Percentiles rank a stretch among this genome's conserved stretches.
Conservation (phyloP, 2,329 filamentous ascomycete genomes). For the Bipolaris bicolor region DNA sequence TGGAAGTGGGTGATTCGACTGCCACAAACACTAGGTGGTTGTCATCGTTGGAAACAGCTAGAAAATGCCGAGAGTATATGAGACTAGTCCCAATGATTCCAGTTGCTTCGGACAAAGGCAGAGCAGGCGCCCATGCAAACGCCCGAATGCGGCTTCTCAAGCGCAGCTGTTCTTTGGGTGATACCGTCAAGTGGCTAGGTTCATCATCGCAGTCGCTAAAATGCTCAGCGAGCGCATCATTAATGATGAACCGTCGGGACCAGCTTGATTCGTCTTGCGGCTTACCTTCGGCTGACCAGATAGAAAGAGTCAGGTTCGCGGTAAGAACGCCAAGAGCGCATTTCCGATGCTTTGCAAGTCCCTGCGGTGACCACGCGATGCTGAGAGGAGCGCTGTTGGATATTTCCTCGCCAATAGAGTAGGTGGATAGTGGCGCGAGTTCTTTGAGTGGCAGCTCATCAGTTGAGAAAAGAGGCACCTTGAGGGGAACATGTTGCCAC, state of each 20-base stretch:
- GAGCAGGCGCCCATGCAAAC: slow-evolving; percentile 51
- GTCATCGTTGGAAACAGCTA: slow-evolving; percentile 52
- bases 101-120: slow-evolving; percentile 17
- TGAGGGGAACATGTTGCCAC: slow-evolving; percentile 51
- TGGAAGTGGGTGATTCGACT: slow-evolving; percentile 49
- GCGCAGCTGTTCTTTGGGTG: slow-evolving; percentile 43
- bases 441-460: slow-evolving; percentile 55
- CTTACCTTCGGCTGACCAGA: slow-evolving; percentile 60
- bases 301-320: slow-evolving; percentile 61
- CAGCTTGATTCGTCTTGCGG: slow-evolving; percentile 54
- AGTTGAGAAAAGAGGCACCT: slow-evolving; percentile 59
- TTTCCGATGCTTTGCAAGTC: slow-evolving; percentile 60
- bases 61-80: slow-evolving; percentile 36
- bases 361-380: slow-evolving; percentile 63
- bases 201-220: slow-evolving; percentile 32
- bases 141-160: slow-evolving; percentile 49
- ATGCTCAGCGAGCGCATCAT: slow-evolving; percentile 54
- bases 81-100: slow-evolving; percentile 34
- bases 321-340: slow-evolving; percentile 63
- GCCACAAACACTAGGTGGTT: slow-evolving; percentile 49
- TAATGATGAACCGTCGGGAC: slow-evolving; percentile 61
- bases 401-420: slow-evolving; percentile 65
- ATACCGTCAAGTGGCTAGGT: slow-evolving; percentile 21
- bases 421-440: slow-evolving; percentile 55
- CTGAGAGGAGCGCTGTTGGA: slow-evolving; percentile 58